These are phyloP conservation scores for Lyophyllum shimeji DNA, from an alignment of 768 basidiomycete species.

Conservation along the genomic window DNA sequence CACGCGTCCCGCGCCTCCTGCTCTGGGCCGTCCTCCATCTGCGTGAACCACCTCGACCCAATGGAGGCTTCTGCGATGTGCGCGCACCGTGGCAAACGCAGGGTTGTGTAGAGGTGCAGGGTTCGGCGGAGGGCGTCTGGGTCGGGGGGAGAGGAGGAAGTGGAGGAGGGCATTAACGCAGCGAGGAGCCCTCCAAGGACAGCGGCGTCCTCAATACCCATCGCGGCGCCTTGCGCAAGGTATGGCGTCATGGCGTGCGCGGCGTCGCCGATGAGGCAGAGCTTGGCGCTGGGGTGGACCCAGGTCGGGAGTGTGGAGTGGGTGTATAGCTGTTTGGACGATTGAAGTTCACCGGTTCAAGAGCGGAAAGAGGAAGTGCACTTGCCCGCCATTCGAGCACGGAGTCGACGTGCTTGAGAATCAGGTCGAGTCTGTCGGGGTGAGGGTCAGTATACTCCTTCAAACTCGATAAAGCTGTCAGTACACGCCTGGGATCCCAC, in stretches of 20 bases:
- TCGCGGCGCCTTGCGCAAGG: neutral
- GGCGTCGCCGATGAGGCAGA: neutral
- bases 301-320: neutral
- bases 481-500: neutral
- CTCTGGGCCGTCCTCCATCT: neutral
- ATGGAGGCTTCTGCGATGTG: neutral
- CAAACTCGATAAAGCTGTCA: too few species aligned
- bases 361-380: neutral
- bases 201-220: neutral
- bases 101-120: neutral
- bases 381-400: neutral
- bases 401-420: neutral
- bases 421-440: neutral
- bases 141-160: neutral
- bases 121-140: neutral
- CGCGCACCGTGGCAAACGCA: neutral
- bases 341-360: too few species aligned
- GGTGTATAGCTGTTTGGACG: neutral
- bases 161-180: neutral
- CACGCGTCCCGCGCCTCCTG: neutral
- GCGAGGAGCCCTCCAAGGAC: neutral
- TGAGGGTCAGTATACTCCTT: neutral
- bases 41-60: neutral
- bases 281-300: neutral
- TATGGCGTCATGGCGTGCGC: neutral